Evolutionary conservation across 2,329 filamentous ascomycete species (phyloP), one percentile per base, ranked within the genome.

Genomic region (Epichloe scottii): DNA sequence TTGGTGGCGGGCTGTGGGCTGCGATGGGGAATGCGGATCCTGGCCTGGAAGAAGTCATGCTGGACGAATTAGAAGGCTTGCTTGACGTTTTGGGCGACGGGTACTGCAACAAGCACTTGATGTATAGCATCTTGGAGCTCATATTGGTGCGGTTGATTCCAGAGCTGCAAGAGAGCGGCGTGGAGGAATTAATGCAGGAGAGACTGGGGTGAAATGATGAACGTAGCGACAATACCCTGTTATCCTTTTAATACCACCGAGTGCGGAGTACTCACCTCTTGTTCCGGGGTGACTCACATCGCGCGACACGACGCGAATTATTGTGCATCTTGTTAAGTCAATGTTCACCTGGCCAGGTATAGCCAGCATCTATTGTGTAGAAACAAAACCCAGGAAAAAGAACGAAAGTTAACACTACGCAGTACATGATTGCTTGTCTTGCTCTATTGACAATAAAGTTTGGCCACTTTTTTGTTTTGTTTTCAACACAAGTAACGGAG

Each of bases 31-130:
- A 53, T 50, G 53, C 59, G 23, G 54, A 57, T 30, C 57, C 60
- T 37, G 58, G 61, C 49, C 68, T 71, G 55, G 69, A 68, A 15
- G 55, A 58, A 39, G 46, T 42, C 46, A 71, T 81, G 52, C 67
- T 81, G 43, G 66, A 70, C 54, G 77, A 84, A 58, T 76, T 88
- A 56, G 79, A 83, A 61, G 70, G 78, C 26, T 71, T 89, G 44
- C 73, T 97, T 45, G 81, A 85, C 59, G 73, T 90, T 38, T 84
- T 95, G 57, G 79, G 78, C 15, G 89, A 96, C 67, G 74, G 78
- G 48, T 95, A 95, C 69, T 85, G 89, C 68, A 98, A 98, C 69
- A 94, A 90, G 70, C 89, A 96, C 69, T 71, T 97, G 34, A 72
- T 95, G 58, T 95, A 95, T 62, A 76, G 81, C 43, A 74, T 93